These are phyloP conservation scores for Chloris gayana DNA, from an alignment of 176 grass and related monocot genomes.

Conservation along the genomic window DNA sequence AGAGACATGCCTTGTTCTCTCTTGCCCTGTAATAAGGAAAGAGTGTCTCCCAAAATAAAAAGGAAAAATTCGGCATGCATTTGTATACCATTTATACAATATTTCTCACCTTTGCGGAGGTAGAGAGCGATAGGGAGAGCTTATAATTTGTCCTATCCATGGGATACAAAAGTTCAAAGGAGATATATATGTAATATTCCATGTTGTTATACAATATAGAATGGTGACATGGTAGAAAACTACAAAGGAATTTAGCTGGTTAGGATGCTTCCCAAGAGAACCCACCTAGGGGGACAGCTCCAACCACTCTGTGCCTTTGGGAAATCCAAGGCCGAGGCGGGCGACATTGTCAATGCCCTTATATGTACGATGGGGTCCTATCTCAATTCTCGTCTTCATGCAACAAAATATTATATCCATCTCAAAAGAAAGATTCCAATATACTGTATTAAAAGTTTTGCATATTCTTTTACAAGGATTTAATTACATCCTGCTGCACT, in stretches of 20 bases:
- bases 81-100: not conserved
- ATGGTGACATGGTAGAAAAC: conserved; percentile 23
- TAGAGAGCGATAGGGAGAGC: conserved; percentile 5
- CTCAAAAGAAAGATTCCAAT: not conserved
- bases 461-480: no score
- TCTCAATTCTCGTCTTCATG: not conserved
- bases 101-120: not conserved
- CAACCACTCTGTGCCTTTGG: conserved; percentile 48
- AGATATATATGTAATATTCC: conserved; percentile 38
- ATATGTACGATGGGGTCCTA: conserved; percentile 13
- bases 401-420: not conserved
- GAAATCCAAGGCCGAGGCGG: conserved; percentile 64
- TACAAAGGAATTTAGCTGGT: conserved; percentile 35
- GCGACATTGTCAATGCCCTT: conserved; percentile 46
- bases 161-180: conserved; percentile 21
- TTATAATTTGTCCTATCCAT: conserved; percentile 6
- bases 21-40: not conserved
- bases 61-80: not conserved
- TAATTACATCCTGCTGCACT: not conserved
- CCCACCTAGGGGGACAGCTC: conserved; percentile 39
- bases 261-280: conserved; percentile 45
- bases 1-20: not conserved
- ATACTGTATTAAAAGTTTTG: no score
- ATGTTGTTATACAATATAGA: conserved; percentile 2
- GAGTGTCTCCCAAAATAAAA: not conserved